phyloP scores from a whole-genome alignment of 179 eudicot species.

The Pouteria campechiana region DNA sequence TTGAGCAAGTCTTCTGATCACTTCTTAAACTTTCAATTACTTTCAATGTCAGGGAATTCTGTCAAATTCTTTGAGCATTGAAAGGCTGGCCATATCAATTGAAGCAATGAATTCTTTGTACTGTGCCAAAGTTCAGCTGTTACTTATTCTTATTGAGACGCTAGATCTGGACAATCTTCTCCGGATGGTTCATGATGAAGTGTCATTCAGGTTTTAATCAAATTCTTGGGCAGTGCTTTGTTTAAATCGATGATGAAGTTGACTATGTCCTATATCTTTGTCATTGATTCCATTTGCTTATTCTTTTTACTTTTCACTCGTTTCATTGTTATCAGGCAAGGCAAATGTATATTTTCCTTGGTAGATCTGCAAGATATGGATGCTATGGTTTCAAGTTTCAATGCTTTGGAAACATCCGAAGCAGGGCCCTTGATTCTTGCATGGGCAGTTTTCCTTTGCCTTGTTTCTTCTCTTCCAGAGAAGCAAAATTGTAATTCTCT shows the following conservation, averaged over 20 bases:
- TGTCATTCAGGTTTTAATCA: constrained; percentile 57
- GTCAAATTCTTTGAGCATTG: constrained; percentile 53
- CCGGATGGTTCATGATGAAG: constrained; percentile 82
- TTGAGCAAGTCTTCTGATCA: too few relatives aligned
- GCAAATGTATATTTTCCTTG: constrained; percentile 49
- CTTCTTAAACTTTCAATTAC: too few relatives aligned
- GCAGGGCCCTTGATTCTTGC: constrained; percentile 75
- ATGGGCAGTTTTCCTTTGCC: constrained; percentile 95
- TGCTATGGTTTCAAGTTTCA: constrained; percentile 48
- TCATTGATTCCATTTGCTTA: background rate
- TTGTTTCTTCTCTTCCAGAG: constrained; percentile 64
- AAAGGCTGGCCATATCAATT: constrained; percentile 61
- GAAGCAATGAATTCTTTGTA: constrained; percentile 58
- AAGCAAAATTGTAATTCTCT: constrained; percentile 43
- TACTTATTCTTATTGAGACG: constrained; percentile 79
- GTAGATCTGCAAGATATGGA: constrained; percentile 71
- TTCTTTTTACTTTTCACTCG: background rate
- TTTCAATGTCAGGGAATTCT: constrained; percentile 49
- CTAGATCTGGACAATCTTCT: constrained; percentile 82
- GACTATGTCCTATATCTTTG: background rate
- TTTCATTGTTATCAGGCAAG: constrained; percentile 38
- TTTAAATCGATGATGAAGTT: background rate
- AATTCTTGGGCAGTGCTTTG: constrained; percentile 2
- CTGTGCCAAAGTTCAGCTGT: constrained; percentile 80
- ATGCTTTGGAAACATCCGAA: constrained; percentile 59